Percentiles rank a stretch among this genome's conserved stretches.
Conservation (phyloP, 305 asterid species). For the Solanum hybrid region DNA sequence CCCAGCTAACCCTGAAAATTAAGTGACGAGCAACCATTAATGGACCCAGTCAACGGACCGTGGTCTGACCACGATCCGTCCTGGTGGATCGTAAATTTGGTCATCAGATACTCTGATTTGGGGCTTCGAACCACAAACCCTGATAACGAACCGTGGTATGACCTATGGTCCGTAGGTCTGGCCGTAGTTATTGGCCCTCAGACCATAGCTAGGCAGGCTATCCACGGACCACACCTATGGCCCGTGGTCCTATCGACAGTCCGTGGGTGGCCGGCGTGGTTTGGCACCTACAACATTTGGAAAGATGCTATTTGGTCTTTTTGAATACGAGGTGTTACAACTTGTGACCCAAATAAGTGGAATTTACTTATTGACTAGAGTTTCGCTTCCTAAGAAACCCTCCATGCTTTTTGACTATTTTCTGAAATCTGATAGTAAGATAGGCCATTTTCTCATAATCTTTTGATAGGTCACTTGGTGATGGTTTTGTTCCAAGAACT, state of each 20-base stretch:
- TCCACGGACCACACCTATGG: background rate
- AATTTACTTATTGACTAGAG: too few species aligned
- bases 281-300: background rate
- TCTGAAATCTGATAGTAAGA: too few species aligned
- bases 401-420: too few species aligned
- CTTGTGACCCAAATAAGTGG: too few species aligned
- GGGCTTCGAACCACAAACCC: background rate
- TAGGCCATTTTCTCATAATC: background rate
- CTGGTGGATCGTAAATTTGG: background rate
- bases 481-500: background rate
- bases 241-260: background rate
- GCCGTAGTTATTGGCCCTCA: background rate
- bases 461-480: background rate
- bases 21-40: background rate
- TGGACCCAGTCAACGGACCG: background rate
- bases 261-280: background rate
- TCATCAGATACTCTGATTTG: background rate
- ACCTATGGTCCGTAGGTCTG: background rate
- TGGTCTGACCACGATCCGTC: background rate
- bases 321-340: background rate
- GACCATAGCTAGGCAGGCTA: too few species aligned
- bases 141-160: background rate
- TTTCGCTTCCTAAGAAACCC: background rate
- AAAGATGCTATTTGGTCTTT: background rate
- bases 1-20: background rate